Percentiles rank a stretch among this genome's conserved stretches.
phyloP scores from a whole-genome alignment of 306 rosid species.

The Cajanus cajan region DNA sequence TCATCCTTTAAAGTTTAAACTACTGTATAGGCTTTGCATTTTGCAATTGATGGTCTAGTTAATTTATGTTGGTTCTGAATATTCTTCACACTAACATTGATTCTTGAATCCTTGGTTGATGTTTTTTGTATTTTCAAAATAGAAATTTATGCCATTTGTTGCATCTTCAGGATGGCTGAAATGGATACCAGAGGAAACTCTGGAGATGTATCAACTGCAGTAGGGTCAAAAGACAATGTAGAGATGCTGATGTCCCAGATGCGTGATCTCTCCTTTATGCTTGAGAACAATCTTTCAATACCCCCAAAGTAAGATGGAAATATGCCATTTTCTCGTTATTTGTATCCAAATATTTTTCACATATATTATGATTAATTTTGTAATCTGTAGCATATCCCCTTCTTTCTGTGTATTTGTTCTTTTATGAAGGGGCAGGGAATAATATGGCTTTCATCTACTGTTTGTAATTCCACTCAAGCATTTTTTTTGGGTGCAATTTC shows the following conservation, averaged over 20 bases:
- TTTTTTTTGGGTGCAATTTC: conserved; percentile 3
- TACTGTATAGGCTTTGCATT: neutral
- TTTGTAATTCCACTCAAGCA: neutral
- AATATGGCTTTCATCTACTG: neutral
- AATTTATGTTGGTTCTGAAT: neutral
- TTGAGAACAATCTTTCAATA: conserved; percentile 61
- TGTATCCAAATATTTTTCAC: conserved; percentile 19
- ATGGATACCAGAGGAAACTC: conserved; percentile 34
- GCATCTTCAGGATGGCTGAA: conserved; percentile 51
- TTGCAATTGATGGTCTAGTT: conserved; percentile 14
- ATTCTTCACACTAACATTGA: conserved; percentile 16
- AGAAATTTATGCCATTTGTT: conserved; percentile 28
- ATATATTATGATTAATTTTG: conserved; percentile 16
- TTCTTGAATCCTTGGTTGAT: conserved; percentile 18
- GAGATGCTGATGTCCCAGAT: conserved; percentile 69
- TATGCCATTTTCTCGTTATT: conserved; percentile 26
- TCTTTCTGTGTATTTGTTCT: conserved; percentile 16
- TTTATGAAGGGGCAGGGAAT: neutral
- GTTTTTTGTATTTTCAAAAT: conserved; percentile 20
- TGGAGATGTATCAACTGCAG: conserved; percentile 37
- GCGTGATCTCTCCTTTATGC: conserved; percentile 95
- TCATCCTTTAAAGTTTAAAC: conserved; percentile 14
- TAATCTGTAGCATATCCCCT: conserved; percentile 26
- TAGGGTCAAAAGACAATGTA: conserved; percentile 48
- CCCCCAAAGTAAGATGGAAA: conserved; percentile 58